phyloP scores from a whole-genome alignment of 2,329 filamentous ascomycete species.

The Aspergillus brunneoviolaceus region DNA sequence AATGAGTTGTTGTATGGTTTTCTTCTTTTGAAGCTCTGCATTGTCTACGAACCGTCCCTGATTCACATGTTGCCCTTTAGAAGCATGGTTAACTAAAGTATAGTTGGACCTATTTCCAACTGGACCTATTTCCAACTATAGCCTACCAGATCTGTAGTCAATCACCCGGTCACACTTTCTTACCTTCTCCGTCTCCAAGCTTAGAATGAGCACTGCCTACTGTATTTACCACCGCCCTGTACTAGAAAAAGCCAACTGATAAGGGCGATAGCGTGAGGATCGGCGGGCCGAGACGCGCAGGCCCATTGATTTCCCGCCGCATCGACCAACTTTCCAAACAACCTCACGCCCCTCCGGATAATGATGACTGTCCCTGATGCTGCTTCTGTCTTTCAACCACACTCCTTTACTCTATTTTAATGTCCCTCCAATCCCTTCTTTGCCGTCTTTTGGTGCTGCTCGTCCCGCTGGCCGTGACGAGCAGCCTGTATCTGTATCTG shows the following conservation, averaged over 20 bases:
- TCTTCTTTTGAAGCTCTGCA: too few species aligned
- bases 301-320: not conserved
- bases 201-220: too few species aligned
- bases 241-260: too few species aligned
- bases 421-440: slow-evolving; percentile 48
- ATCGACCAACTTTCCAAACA: not conserved
- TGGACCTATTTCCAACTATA: too few species aligned
- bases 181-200: too few species aligned
- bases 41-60: too few species aligned
- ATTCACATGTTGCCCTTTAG: too few species aligned
- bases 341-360: not conserved
- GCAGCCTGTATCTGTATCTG: slow-evolving; percentile 78
- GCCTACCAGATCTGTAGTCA: too few species aligned
- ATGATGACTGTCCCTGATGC: not conserved
- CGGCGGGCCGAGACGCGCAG: not conserved
- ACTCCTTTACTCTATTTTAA: not conserved
- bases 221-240: too few species aligned
- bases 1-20: slow-evolving; percentile 15
- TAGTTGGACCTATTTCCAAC: too few species aligned
- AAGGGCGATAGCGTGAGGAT: not conserved
- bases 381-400: not conserved
- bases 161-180: too few species aligned
- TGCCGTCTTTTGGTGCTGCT: slow-evolving; percentile 50
- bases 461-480: slow-evolving; percentile 66
- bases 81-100: too few species aligned